These are phyloP conservation scores for Cardiospermum halicacabum DNA, from an alignment of 345 rosid genomes.

Conservation along the genomic window DNA sequence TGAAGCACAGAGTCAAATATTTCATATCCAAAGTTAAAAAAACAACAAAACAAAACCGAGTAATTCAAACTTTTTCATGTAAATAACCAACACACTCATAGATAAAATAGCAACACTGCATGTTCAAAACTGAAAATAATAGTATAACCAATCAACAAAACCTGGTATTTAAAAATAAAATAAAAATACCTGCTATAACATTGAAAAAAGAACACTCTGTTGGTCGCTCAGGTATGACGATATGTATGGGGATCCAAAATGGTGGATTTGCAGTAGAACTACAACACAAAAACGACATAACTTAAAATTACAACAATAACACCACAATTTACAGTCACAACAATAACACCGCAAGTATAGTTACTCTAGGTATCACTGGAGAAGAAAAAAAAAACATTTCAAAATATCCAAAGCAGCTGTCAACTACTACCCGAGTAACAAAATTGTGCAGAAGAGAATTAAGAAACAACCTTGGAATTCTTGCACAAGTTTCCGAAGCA, in stretches of 20 bases:
- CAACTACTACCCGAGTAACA: neutral
- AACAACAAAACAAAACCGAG: neutral
- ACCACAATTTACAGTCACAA: conserved; percentile 6
- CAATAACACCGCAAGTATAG: neutral
- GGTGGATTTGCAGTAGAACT: conserved; percentile 91
- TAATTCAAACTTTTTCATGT: neutral
- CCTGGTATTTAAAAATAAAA: too few relatives aligned
- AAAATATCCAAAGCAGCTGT: too few relatives aligned
- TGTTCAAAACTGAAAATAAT: neutral
- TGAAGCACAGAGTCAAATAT: too few relatives aligned
- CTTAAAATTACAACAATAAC: too few relatives aligned
- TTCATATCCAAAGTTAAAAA: neutral
- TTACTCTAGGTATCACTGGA: neutral
- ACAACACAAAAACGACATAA: conserved; percentile 15
- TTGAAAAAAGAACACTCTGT: conserved; percentile 91
- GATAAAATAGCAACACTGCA: neutral
- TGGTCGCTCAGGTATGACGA: conserved; percentile 92
- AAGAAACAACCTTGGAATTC: conserved; percentile 74
- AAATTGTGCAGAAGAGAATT: neutral
- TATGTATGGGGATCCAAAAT: conserved; percentile 97
- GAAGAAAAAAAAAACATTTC: too few relatives aligned
- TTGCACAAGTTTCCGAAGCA: conserved; percentile 97
- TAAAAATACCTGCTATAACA: conserved; percentile 86
- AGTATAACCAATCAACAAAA: neutral
- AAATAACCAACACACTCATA: neutral